Conservation (phyloP, 2,329 filamentous ascomycete genomes). For the Cryphonectria radicalis region DNA sequence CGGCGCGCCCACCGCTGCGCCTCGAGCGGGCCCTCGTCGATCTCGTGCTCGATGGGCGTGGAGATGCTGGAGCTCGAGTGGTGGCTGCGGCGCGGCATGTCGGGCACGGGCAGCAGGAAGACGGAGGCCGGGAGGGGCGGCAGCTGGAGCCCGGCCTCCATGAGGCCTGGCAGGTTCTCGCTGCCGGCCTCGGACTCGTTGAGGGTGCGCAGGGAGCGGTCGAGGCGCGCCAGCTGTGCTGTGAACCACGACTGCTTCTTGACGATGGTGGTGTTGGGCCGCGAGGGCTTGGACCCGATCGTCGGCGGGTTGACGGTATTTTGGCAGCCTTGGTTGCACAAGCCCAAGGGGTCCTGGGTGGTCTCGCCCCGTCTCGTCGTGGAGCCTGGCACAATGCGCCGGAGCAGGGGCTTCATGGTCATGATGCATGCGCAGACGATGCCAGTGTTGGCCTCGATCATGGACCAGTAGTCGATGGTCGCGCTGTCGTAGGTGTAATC, state of each 20-base stretch:
- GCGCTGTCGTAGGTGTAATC: constrained; percentile 34
- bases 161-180: background rate
- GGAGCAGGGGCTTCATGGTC: constrained; percentile 35
- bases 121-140: constrained; percentile 7
- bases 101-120: constrained; percentile 12
- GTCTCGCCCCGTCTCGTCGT: constrained; percentile 2
- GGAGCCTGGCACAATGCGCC: constrained; percentile 34
- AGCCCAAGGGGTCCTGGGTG: constrained; percentile 7
- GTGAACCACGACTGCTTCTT: constrained; percentile 28
- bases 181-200: constrained; percentile 16
- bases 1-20: constrained; percentile 12
- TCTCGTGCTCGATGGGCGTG: constrained; percentile 20
- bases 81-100: constrained; percentile 17
- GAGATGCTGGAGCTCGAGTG: constrained; percentile 20
- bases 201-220: constrained; percentile 22
- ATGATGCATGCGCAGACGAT: constrained; percentile 37
- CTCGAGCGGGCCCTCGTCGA: constrained; percentile 21
- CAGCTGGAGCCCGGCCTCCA: constrained; percentile 9
- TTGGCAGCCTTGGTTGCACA: background rate
- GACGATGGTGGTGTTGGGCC: constrained; percentile 7
- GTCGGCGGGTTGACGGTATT: constrained; percentile 20
- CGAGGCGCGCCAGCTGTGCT: constrained; percentile 25
- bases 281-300: constrained; percentile 24
- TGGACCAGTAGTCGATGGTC: constrained; percentile 35
- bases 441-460: constrained; percentile 36